These are phyloP conservation scores for Orbilia javanica DNA, from an alignment of 2,329 filamentous ascomycete species.

Conservation along the genomic window DNA sequence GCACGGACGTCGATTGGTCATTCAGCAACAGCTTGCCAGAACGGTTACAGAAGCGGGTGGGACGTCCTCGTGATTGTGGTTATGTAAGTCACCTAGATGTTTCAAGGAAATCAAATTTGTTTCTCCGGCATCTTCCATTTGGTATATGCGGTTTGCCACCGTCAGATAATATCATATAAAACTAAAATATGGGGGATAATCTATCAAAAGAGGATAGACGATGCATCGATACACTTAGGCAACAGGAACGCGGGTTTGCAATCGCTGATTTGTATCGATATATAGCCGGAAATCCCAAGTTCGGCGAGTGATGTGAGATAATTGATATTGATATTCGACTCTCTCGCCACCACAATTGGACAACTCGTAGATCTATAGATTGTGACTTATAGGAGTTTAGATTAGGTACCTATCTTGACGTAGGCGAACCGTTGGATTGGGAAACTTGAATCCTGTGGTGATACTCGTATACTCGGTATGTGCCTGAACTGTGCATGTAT, in stretches of 20 bases:
- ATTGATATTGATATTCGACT: neutral
- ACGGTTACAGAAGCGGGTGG: neutral
- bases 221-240: slow-evolving; percentile 14
- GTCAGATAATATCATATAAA: neutral
- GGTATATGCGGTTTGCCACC: slow-evolving; percentile 5
- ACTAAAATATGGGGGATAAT: neutral
- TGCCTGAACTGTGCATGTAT: neutral
- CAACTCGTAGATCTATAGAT: neutral
- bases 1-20: neutral
- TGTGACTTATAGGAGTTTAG: neutral
- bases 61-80: slow-evolving; percentile 3
- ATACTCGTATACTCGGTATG: neutral
- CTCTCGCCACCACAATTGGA: neutral
- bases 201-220: slow-evolving; percentile 12
- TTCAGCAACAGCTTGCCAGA: neutral
- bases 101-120: slow-evolving; percentile 18
- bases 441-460: neutral
- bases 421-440: neutral
- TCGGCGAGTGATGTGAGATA: slow-evolving; percentile 34
- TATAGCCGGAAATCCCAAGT: slow-evolving; percentile 23
- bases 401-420: neutral
- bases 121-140: neutral
- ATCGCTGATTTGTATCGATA: neutral
- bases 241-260: slow-evolving; percentile 12
- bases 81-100: slow-evolving; percentile 26